phyloP scores from a whole-genome alignment of 2,329 filamentous ascomycete species.

The Cadophora sp. region DNA sequence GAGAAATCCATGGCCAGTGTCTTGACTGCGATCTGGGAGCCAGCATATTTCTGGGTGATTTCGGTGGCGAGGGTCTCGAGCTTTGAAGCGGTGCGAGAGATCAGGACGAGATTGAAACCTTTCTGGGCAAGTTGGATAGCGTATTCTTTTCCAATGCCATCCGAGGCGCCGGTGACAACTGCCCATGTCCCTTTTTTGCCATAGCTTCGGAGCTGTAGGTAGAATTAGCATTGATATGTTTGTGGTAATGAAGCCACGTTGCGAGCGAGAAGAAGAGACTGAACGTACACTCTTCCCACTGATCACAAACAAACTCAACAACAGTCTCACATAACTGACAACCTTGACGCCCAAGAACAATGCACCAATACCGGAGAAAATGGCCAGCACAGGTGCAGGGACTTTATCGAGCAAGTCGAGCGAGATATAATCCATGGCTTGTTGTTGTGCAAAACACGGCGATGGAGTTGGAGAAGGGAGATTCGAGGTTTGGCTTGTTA shows the following conservation, averaged over 20 bases:
- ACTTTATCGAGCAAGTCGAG: constrained; percentile 17
- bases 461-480: not conserved
- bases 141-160: constrained; percentile 97
- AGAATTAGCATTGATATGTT: constrained; percentile 18
- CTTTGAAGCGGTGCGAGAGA: constrained; percentile 95
- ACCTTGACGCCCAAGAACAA: constrained; percentile 63
- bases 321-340: constrained; percentile 64
- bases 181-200: constrained; percentile 93
- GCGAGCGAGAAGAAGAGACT: not conserved
- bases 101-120: constrained; percentile 93
- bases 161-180: constrained; percentile 91
- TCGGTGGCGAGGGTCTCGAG: constrained; percentile 79
- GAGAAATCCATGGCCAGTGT: constrained; percentile 92
- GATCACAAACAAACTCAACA: constrained; percentile 74
- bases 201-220: constrained; percentile 79
- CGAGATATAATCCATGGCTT: constrained; percentile 5
- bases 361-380: constrained; percentile 60
- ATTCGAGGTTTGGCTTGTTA: not conserved
- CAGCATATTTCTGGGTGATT: constrained; percentile 72
- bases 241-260: not conserved
- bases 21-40: constrained; percentile 71
- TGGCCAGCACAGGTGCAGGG: constrained; percentile 32
- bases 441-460: not conserved
- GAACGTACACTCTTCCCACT: constrained; percentile 64
- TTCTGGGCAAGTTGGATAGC: constrained; percentile 87